Evolutionary conservation across 164 flowering plant species (phyloP), one percentile per base, ranked within the genome.

Genomic region (Chloranthus sessilifolius): DNA sequence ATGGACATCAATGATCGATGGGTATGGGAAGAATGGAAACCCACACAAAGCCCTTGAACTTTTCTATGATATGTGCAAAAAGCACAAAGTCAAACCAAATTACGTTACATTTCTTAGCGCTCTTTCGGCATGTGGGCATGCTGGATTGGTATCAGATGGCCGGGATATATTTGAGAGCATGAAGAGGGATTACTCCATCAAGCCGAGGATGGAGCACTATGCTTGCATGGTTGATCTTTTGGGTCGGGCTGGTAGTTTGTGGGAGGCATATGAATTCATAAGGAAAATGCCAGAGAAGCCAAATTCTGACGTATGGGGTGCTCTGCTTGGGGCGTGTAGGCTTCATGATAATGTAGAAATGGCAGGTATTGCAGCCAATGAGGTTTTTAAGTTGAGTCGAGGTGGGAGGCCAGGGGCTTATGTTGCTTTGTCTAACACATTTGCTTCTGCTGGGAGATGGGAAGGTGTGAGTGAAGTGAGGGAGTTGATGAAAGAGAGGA

Each of bases 1-100:
- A 3, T 91, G 96, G 96, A 83, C 98, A 46, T 86, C 98, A 16
- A 83, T 92, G 94, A 83, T 92, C 28, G 98, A 88, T 63, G 98
- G 98, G 16, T 85, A 82, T 66, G 98, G 98, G 16, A 92, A 83
- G 62, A 85, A 85, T 72, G 99, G 97, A 27, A 46, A 71, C 23
- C 66, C 87, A 2, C 17, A 44, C 49, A 71, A 81, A 67, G 85
- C 96, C 1, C 80, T 92, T 27, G 52, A 65, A 26, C 78, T 92
- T 12, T 92, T 85, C 44, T 14, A 47, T 19, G 56, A 19, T 50
- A 76, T 88, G 99, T 65, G 51, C 28, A 34, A 4, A 10, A 64
- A 64, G 44, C 15, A 31, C 45, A 29, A 10, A 9, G 47, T 82
- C 7, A 47, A 51, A 39, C 99, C 95, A 20, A 92, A 92, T 62